Percentiles rank a stretch among this genome's conserved stretches.
Evolutionary conservation across 441 rosid species (phyloP).

Genomic region (Pelargonium cotyledonis): DNA sequence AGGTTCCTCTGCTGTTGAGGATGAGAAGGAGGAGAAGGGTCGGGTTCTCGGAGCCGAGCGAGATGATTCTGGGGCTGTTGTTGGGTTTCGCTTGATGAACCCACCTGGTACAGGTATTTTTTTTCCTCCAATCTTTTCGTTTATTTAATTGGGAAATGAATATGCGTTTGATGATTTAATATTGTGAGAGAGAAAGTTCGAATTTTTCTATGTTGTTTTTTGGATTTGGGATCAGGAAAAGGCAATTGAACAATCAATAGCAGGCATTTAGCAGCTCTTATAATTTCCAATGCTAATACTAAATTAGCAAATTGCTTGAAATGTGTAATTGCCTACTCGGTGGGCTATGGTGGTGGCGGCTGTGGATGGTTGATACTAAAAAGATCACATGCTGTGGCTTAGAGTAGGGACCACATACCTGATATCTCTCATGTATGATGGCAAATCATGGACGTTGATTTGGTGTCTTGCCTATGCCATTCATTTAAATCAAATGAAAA

Average conservation of each 20-base stretch:
- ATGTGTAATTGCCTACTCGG: no score
- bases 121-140: not conserved
- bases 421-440: no score
- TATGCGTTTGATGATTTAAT: no score
- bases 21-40: conserved; percentile 26
- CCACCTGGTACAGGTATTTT: conserved; percentile 33
- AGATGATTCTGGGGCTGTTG: conserved; percentile 56
- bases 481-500: no score
- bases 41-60: conserved; percentile 38
- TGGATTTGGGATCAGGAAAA: not conserved
- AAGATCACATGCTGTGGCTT: no score
- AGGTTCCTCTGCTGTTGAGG: conserved; percentile 25
- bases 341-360: no score
- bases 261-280: not conserved
- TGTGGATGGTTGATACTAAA: no score
- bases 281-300: not conserved
- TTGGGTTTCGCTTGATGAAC: conserved; percentile 53
- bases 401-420: no score
- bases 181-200: not conserved
- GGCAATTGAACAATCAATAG: not conserved
- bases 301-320: no score
- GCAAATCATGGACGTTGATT: no score
- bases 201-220: not conserved
- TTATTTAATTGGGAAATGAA: not conserved
- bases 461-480: no score